Conservation (phyloP, 2,329 filamentous ascomycete genomes). For the Aurifilum marmelostoma region DNA sequence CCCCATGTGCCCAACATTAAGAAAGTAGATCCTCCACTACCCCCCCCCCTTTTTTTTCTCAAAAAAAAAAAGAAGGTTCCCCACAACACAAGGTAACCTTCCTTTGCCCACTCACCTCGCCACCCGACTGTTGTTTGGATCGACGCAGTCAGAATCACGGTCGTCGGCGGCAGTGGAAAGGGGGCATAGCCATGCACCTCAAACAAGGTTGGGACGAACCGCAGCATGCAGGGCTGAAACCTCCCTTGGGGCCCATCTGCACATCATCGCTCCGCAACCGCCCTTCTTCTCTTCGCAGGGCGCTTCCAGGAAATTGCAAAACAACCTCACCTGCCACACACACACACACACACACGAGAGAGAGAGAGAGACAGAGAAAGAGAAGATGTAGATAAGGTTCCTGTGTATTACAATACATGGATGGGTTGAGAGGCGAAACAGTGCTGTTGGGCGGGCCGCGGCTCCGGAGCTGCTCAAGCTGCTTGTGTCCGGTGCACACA, state of each 20-base stretch:
- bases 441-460: neutral
- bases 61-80: too few relatives aligned
- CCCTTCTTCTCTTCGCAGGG: neutral
- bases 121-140: neutral
- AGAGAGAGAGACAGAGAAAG: too few relatives aligned
- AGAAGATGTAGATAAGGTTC: neutral
- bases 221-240: slow-evolving; percentile 2
- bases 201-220: slow-evolving; percentile 1
- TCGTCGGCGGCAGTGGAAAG: neutral
- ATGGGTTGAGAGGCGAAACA: neutral
- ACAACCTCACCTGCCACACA: neutral
- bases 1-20: neutral
- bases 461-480: neutral
- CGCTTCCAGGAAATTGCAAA: neutral
- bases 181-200: neutral
- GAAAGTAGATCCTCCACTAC: neutral
- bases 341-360: too few relatives aligned
- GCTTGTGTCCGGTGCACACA: neutral
- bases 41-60: neutral
- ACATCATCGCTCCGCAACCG: neutral
- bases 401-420: neutral
- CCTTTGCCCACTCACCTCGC: neutral
- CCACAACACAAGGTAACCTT: slow-evolving; percentile 3
- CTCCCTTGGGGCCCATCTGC: neutral
- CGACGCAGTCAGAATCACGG: neutral